Percentiles rank a stretch among this genome's conserved stretches.
Evolutionary conservation across 2,329 filamentous ascomycete species (phyloP).

Genomic region (Aureobasidium zeae): DNA sequence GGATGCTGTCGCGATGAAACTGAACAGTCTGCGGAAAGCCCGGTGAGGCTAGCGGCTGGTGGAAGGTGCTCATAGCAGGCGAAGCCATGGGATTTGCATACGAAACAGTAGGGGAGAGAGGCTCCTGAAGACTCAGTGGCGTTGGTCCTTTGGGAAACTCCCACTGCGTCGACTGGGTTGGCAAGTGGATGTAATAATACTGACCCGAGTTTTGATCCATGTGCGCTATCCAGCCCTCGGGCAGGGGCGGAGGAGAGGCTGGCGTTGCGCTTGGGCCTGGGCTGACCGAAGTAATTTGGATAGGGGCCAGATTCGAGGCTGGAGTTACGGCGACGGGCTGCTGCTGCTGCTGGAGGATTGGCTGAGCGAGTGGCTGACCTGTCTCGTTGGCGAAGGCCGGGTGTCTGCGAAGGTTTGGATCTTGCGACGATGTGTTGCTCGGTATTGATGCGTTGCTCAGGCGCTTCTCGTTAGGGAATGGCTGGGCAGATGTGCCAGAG

Average conservation of each 20-base stretch:
- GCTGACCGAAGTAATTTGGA: constrained; percentile 32
- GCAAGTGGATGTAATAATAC: constrained; percentile 97
- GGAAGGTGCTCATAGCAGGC: constrained; percentile 39
- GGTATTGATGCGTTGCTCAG: constrained; percentile 34
- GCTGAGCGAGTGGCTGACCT: constrained; percentile 43
- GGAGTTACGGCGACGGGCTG: constrained; percentile 38
- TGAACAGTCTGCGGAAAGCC: constrained; percentile 74
- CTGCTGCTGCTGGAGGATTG: constrained; percentile 37
- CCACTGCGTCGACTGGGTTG: constrained; percentile 94
- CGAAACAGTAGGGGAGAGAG: constrained; percentile 67
- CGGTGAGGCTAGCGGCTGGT: constrained; percentile 65
- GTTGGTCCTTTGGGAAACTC: constrained; percentile 96
- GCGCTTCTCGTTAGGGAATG: constrained; percentile 69
- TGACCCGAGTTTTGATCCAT: constrained; percentile 91
- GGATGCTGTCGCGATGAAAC: constrained; percentile 60
- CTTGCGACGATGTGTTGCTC: constrained; percentile 13
- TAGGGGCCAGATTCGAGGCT: constrained; percentile 33
- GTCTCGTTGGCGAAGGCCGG: constrained; percentile 83
- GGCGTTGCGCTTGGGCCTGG: constrained; percentile 47
- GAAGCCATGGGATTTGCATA: constrained; percentile 38
- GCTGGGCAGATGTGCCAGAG: constrained; percentile 39
- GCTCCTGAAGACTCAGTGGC: constrained; percentile 74
- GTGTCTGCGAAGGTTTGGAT: constrained; percentile 46
- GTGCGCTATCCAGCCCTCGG: constrained; percentile 97
- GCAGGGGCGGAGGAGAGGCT: constrained; percentile 80